phyloP scores from a whole-genome alignment of 768 basidiomycete species.

The Lactarius indigo region DNA sequence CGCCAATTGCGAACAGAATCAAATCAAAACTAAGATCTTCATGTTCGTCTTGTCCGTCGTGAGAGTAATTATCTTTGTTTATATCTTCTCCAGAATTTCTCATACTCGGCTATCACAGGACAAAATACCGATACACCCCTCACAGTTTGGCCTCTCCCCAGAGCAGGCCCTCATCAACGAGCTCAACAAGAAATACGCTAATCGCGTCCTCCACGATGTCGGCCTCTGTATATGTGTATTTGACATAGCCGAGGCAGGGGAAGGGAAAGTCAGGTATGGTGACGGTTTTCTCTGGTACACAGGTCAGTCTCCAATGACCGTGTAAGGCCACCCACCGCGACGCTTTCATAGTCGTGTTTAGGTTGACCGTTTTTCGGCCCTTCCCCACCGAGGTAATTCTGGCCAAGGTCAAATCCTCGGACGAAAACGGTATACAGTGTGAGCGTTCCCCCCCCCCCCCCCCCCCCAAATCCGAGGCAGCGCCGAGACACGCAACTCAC shows the following conservation, averaged over 20 bases:
- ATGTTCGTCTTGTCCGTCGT: conserved; percentile 38
- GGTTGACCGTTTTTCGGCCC: conserved; percentile 88
- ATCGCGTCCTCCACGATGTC: conserved; percentile 84
- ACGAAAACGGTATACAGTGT: conserved; percentile 83
- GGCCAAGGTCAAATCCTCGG: conserved; percentile 84
- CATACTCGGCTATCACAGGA: conserved; percentile 52
- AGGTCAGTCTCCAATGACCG: conserved; percentile 44
- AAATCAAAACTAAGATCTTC: no score
- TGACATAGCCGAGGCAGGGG: conserved; percentile 80
- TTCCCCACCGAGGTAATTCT: conserved; percentile 87
- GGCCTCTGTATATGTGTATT: conserved; percentile 90
- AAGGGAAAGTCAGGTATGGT: conserved; percentile 91
- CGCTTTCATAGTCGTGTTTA: conserved; percentile 64
- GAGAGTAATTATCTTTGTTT: conserved; percentile 28
- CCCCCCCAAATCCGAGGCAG: not conserved
- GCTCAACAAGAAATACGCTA: conserved; percentile 94
- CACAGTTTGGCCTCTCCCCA: conserved; percentile 74
- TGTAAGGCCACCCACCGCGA: conserved; percentile 1
- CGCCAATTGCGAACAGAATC: not conserved
- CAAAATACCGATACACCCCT: conserved; percentile 83
- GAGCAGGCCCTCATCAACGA: conserved; percentile 80
- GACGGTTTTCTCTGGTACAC: conserved; percentile 96
- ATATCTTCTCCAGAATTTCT: not conserved
- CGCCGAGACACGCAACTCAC: not conserved
- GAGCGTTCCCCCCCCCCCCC: conserved; percentile 33